Conservation (phyloP, 768 basidiomycete species). For the Calocybe cyanea region DNA sequence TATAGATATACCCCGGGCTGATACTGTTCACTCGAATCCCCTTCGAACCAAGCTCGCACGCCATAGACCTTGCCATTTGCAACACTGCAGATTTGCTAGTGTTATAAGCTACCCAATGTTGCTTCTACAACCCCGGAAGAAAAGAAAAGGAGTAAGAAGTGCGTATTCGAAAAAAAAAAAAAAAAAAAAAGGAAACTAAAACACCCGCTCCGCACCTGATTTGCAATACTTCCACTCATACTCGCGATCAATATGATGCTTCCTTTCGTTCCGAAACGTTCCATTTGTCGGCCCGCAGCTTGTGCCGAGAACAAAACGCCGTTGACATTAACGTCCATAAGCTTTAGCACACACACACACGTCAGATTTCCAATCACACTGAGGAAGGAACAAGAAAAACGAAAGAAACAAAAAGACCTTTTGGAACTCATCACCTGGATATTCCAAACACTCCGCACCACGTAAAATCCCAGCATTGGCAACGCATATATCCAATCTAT, state of each 20-base stretch:
- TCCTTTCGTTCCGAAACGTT: conserved; percentile 39
- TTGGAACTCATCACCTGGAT: conserved; percentile 50
- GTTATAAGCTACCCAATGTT: conserved; percentile 72
- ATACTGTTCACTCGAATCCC: conserved; percentile 68
- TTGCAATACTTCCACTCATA: conserved; percentile 61
- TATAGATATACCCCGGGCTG: conserved; percentile 72
- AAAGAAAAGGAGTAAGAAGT: too few species aligned
- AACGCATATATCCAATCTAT: conserved; percentile 59
- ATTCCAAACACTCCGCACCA: conserved; percentile 50
- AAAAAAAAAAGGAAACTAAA: too few species aligned
- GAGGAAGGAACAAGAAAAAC: too few species aligned
- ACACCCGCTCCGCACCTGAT: conserved; percentile 54
- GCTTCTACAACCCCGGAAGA: conserved; percentile 38
- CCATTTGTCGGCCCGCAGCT: conserved; percentile 58
- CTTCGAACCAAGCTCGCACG: conserved; percentile 64
- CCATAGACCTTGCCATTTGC: conserved; percentile 76
- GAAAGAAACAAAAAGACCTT: conserved; percentile 35
- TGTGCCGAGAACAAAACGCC: conserved; percentile 59
- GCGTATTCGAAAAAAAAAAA: too few species aligned
- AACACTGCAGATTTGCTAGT: conserved; percentile 72
- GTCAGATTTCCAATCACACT: too few species aligned
- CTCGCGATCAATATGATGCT: conserved; percentile 59
- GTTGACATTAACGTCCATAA: conserved; percentile 58
- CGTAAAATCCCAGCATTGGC: conserved; percentile 64
- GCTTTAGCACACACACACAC: too few species aligned